Base-by-base conservation (phyloP, 805 yeast species). In the Metschnikowia sp. region DNA sequence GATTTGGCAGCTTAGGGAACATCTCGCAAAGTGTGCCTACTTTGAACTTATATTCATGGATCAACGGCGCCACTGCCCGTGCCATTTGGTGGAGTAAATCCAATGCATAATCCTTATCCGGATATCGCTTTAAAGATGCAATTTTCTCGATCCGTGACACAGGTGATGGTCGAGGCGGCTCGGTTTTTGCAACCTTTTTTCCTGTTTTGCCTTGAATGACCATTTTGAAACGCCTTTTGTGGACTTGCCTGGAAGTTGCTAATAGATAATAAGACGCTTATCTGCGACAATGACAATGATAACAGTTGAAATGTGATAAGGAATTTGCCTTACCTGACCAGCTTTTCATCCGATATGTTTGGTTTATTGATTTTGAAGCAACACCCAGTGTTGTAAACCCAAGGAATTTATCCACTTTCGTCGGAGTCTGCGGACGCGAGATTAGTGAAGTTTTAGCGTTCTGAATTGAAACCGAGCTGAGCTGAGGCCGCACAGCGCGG, bases 21-120 rank as follows among this genome's bases (percentile, higher is more conserved):
- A 92, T 87, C 63, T 92, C 98, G 52, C 86, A 79, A 12, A 92
- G 63, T 0, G 77, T 68, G 0, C 81, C 82, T 2, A 91, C 92
- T 44, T 77, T 79, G 60, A 87, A 79, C 4, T 78, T 75, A 50
- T 82, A 75, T 36, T 79, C 78, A 49, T 81, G 78, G 83, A 92
- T 87, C 44, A 92, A 66, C 3, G 96, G 96, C 2, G 91, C 83
- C 11, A 86, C 94, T 31, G 75, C 65, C 26, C 72, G 75, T 3
- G 92, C 91, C 12, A 88, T 74, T 39, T 84, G 81, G 52, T 84
- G 86, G 3, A 90, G 72, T 36, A 87, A 53, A 13, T 79, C 77
- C 31, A 58, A 58, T 5, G 78, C 76, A 41, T 65, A 55, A 13
- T 70, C 75, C 40, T 61, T 59, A 53, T 73, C 75, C 3, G 65